These are phyloP conservation scores for Pachyrhizus erosus DNA, from an alignment of 306 rosid species.

Conservation along the genomic window DNA sequence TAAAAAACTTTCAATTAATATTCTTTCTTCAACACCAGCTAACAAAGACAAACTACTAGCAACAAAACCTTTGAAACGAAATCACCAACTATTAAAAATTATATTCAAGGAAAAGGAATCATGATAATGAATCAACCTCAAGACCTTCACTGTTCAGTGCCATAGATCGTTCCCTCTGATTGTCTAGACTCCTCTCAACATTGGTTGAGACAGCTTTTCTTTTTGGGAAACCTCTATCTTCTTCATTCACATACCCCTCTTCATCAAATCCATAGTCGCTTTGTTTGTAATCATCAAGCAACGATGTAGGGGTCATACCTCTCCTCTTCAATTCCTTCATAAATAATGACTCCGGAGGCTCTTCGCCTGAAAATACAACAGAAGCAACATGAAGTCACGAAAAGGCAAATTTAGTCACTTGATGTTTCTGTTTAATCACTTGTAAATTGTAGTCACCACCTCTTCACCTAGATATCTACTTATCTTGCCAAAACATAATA, in stretches of 20 bases:
- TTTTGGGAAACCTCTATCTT: slow-evolving; percentile 57
- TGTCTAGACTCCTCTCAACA: slow-evolving; percentile 72
- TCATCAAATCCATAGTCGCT: slow-evolving; percentile 62
- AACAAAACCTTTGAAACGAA: slow-evolving; percentile 25
- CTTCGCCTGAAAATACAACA: slow-evolving; percentile 72
- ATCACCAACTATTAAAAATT: slow-evolving; percentile 18
- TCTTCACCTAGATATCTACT: neutral
- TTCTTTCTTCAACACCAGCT: neutral
- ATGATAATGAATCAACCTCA: slow-evolving; percentile 68
- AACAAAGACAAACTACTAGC: slow-evolving; percentile 16
- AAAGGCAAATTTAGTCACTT: slow-evolving; percentile 21
- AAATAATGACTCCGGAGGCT: slow-evolving; percentile 91
- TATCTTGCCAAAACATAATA: slow-evolving; percentile 26
- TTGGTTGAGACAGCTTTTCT: slow-evolving; percentile 80
- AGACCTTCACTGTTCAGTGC: slow-evolving; percentile 96
- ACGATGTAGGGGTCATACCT: slow-evolving; percentile 93
- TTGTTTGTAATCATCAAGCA: slow-evolving; percentile 79
- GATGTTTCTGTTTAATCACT: slow-evolving; percentile 5
- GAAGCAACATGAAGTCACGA: slow-evolving; percentile 37
- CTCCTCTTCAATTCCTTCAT: slow-evolving; percentile 94
- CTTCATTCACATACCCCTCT: slow-evolving; percentile 61
- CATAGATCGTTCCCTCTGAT: slow-evolving; percentile 96
- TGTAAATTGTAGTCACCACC: neutral
- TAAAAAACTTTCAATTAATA: neutral
- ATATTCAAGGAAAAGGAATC: slow-evolving; percentile 23